Evolutionary conservation across 1,284 basidiomycete species (phyloP), one percentile per base, ranked within the genome.

Genomic region (Cerioporus squamosus): DNA sequence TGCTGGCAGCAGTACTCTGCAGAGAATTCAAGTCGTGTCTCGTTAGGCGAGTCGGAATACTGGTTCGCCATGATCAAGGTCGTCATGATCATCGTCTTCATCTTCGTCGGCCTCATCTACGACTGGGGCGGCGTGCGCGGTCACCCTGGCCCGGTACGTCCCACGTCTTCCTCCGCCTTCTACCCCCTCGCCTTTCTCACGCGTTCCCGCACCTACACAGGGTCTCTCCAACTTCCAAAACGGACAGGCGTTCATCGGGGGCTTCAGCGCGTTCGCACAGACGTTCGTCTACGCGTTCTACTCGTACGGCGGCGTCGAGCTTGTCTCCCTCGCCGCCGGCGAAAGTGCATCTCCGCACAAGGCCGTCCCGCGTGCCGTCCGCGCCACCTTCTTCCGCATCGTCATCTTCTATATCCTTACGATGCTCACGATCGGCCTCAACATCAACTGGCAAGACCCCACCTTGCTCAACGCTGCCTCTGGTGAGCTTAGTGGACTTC

Each of bases 251-350:
- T 84, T 85, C 64, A 72, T 81, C 10, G 82, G 82, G 14, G 82
- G 82, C 40, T 84, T 84, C 60, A 65, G 79, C 39, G 75, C 78
- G 24, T 81, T 83, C 64, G 79, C 81, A 2, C 81, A 82, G 63
- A 83, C 77, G 2, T 84, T 83, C 50, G 80, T 83, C 17, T 84
- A 75, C 53, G 84, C 82, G 4, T 85, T 85, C 62, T 91, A 85
- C 73, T 88, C 86, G n/a, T 91, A 84, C 72, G 84, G 86, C 45
- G 88, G 89, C n/a, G 86, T 89, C 29, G 89, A 91, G 63, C 83
- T 91, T 5, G 85, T 91, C 22, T 84, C 86, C 66, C 60, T 84
- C 24, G 86, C 87, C 14, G 87, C 86, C 14, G 86, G 83, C 17
- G 84, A 86, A 71, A 81, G 80, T 7, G 76, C 79, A 55, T 80